These are phyloP conservation scores for Protea cynaroides DNA, from an alignment of 164 flowering plant species.

Conservation along the genomic window DNA sequence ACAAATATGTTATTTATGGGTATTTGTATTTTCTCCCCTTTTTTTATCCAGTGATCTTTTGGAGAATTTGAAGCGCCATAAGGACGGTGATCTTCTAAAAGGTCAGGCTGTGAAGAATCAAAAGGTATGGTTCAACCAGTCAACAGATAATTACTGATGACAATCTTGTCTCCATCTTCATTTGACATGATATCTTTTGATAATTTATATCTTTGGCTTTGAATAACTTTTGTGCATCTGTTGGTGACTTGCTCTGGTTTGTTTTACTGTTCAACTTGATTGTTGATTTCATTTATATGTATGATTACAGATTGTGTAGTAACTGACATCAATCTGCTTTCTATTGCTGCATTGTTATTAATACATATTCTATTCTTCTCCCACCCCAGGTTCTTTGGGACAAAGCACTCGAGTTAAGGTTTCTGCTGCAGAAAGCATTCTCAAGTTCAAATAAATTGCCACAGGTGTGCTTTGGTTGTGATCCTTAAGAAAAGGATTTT, in stretches of 20 bases:
- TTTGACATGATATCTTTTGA: background rate
- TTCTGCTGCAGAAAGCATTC: slow-evolving; percentile 76
- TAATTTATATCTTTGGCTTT: background rate
- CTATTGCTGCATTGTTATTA: background rate
- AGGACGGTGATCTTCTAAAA: slow-evolving; percentile 76
- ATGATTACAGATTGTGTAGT: background rate
- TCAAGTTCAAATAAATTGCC: slow-evolving; percentile 81
- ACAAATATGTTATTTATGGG: too few relatives aligned
- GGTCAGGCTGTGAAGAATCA: slow-evolving; percentile 95
- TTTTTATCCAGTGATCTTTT: slow-evolving; percentile 42
- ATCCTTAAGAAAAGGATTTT: background rate
- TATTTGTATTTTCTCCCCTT: slow-evolving; percentile 3
- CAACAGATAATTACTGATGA: background rate
- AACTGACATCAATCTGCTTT: background rate
- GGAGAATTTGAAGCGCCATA: slow-evolving; percentile 58
- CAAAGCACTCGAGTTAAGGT: slow-evolving; percentile 69
- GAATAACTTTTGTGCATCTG: background rate
- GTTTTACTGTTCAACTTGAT: background rate
- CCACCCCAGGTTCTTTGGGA: slow-evolving; percentile 80
- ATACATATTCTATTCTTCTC: background rate
- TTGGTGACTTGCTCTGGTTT: background rate
- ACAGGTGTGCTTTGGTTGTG: slow-evolving; percentile 38
- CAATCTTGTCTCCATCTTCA: background rate
- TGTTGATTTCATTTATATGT: background rate
- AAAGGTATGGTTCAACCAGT: slow-evolving; percentile 37